A percentile compares a stretch with the other conserved stretches of the same genome.
phyloP scores from a whole-genome alignment of 257 asterid genomes.

The Ocimum tenuiflorum region DNA sequence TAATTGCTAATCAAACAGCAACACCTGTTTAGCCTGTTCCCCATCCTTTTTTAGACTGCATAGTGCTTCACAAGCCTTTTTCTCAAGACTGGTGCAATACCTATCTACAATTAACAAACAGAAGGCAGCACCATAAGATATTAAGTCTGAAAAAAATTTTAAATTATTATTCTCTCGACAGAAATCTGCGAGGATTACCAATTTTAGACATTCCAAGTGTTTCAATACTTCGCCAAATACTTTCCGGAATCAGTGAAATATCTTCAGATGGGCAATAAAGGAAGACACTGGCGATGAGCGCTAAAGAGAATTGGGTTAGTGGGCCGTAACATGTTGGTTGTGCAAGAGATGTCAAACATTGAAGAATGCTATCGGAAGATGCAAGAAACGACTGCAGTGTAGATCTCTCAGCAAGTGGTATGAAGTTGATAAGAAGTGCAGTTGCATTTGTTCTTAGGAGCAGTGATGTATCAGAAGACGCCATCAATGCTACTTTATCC shows the following conservation, averaged over 20 bases:
- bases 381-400: constrained; percentile 74
- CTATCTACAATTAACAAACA: constrained; percentile 40
- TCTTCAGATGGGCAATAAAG: constrained; percentile 79
- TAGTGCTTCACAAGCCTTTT: constrained; percentile 70
- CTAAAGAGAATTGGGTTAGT: constrained; percentile 60
- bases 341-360: constrained; percentile 53
- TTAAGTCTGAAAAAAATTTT: neutral
- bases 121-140: constrained; percentile 7
- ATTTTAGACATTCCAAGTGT: constrained; percentile 51
- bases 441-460: constrained; percentile 64
- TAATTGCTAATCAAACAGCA: constrained; percentile 5
- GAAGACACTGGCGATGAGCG: constrained; percentile 70
- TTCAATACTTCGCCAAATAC: constrained; percentile 79
- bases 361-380: constrained; percentile 72
- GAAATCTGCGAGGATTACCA: constrained; percentile 38
- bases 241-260: constrained; percentile 71
- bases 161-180: constrained; percentile 11
- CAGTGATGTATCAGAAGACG: constrained; percentile 69
- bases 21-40: constrained; percentile 80
- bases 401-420: constrained; percentile 60
- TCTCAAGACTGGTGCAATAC: constrained; percentile 55
- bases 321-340: constrained; percentile 64
- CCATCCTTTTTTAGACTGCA: constrained; percentile 62
- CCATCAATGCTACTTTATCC: constrained; percentile 74
- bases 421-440: constrained; percentile 60